Base-by-base conservation (phyloP, 2,329 filamentous ascomycete species). In the Hymenoscyphus scutula region DNA sequence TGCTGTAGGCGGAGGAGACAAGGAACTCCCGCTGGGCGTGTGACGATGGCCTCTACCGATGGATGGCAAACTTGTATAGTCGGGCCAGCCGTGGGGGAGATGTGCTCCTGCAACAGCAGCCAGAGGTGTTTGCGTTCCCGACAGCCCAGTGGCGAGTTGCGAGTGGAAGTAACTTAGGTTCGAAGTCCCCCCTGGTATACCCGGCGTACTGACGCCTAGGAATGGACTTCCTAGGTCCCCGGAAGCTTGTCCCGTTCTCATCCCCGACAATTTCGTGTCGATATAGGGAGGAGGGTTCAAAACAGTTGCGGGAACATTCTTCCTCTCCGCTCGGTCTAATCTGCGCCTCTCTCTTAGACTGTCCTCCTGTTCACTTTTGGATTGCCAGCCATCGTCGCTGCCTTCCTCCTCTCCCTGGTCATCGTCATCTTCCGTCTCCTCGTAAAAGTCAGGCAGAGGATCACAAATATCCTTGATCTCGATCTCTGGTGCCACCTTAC, bases 391-490 rank as follows among this genome's bases (percentile, higher is more conserved):
- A 6, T 78, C 77, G n/a, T 76, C 76, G 1, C 78, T 78, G 2
- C 79, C 78, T 2, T 82, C 81, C 2, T 79, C 80, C 5, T 77
- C 76, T 10, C 81, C 81, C 41, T 80, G 82, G 45, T 84, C 83
- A 29, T 84, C 81, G 25, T 84, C 83, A 64, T 89, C 89, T 41
- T 87, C 80, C 29, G 90, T 86, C 69, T 91, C 88, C 70, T 97
- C 95, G 79, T 99, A 99, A 74, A 99, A 99, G 72, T 99, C 95
- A 0, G 92, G 89, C 63, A 98, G 83, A 1, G 95, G 95, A 74
- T 99, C 93, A 70, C 94, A 96, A 65, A 99, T 93, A 76, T 98
- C 95, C 77, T 97, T 98, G 72, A 99, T 88, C 74, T 96, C 92
- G 51, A 99, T 84, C 69, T 90, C 85, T 1, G 95, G 95, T 45